A percentile compares a stretch with the other conserved stretches of the same genome.
Conservation (phyloP, 139 green algal genomes). For the Closterium sp. region DNA sequence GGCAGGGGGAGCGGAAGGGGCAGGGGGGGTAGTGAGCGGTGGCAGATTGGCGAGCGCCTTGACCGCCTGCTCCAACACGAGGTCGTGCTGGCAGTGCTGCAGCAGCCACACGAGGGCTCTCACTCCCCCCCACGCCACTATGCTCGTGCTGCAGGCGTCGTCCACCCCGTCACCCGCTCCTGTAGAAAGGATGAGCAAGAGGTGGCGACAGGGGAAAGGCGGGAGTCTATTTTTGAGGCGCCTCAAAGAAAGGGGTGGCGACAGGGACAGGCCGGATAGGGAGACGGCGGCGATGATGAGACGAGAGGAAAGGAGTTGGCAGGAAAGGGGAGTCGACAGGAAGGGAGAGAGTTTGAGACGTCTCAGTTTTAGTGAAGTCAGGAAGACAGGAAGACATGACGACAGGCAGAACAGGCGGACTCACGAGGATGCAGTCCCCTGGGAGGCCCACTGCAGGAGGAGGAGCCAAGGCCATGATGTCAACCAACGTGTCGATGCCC, state of each 20-base stretch:
- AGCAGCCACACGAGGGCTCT: slow-evolving; percentile 4
- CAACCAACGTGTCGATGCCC: not conserved
- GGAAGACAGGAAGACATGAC: not conserved
- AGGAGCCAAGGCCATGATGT: not conserved
- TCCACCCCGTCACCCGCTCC: slow-evolving; percentile 33
- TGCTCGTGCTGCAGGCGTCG: slow-evolving; percentile 19
- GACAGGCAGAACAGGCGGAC: not conserved
- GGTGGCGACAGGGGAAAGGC: too few relatives aligned
- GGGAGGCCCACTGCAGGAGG: not conserved
- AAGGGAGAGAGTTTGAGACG: not conserved
- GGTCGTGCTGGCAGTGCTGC: too few relatives aligned
- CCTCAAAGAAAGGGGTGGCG: too few relatives aligned
- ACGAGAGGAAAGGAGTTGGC: too few relatives aligned
- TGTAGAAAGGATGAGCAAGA: not conserved
- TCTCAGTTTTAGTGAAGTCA: not conserved
- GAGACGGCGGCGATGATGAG: too few relatives aligned
- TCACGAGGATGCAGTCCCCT: not conserved
- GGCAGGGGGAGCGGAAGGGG: too few relatives aligned
- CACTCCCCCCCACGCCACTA: slow-evolving; percentile 14
- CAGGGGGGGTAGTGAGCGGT: not conserved
- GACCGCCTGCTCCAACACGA: too few relatives aligned
- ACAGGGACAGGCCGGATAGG: too few relatives aligned
- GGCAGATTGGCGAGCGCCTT: too few relatives aligned
- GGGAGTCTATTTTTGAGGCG: too few relatives aligned
- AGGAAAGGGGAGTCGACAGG: not conserved